Evolutionary conservation across 1,284 basidiomycete genomes (phyloP), one percentile per base, ranked within the genome.

Genomic region (Cerioporus squamosus): DNA sequence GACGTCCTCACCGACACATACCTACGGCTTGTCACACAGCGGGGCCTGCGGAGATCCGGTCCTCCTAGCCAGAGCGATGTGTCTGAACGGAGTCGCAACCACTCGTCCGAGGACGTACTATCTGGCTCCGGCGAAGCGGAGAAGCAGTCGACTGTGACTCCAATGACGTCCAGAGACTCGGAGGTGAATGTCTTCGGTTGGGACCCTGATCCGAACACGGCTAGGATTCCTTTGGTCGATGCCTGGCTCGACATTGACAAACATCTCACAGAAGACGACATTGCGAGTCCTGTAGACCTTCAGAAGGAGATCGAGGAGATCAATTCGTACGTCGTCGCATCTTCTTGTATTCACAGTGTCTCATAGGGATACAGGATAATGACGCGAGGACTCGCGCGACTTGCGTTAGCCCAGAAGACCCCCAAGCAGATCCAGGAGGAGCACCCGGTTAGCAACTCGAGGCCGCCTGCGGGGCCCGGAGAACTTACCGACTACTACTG

Each of bases 211-310:
- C 31, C 38, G 12, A 31, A 6, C 10, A 39, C 24, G 14, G 43
- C 31, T 10, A 14, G 45, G 10, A 5, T 49, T 12, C 56, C 56
- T 22, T n/a, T 56, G 17, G 33, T 58, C 2, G 44, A 50, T 15
- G 24, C 47, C 2, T 53, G 57, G 57, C 38, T 50, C 20, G 57
- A 59, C 38, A 36, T 59, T 26, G 52, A 49, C 0, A 26, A 33
- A 5, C 57, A 59, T 12, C 36, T 59, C 48, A 54, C 24, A 4
- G 26, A 44, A 4, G 52, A 54, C 14, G 47, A 44, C 8, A 42
- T 59, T 2, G 46, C 57, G 5, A 39, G 22, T 31, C 57, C 57
- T 1, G 9, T 42, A 7, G 57, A 46, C 14, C 53, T 50, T 8
- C 4, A 47, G 1, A 1, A 36, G 40, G 45, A 59, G n/a, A 31